Base-by-base conservation (phyloP, 306 rosid species). In the Prunus davidiana region DNA sequence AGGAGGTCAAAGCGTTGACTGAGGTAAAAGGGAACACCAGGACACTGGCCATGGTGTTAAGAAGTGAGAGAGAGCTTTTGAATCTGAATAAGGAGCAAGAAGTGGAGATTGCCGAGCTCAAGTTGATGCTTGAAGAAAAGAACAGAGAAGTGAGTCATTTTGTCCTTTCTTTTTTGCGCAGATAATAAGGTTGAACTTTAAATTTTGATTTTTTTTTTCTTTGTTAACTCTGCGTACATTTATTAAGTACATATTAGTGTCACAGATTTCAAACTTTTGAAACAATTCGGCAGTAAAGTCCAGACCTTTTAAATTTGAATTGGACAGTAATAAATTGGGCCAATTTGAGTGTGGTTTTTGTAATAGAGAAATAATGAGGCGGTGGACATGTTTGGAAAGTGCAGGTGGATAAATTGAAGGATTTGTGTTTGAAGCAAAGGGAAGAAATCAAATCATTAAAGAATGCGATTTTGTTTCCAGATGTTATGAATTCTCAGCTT, bases 31-130 rank as follows among this genome's bases (percentile, higher is more conserved):
- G 78, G 51, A 95, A 95, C 73, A 90, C 99, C 3, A 92, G 99
- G 82, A 92, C 99, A 0, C 79, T 95, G 68, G 96, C 97, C 1
- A 92, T 90, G 99, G 97, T 92, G 78, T 74, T 92, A 61, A 83
- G 99, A 69, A 95, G 99, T 51, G 99, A 95, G 88, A 85, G 99
- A 76, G 98, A 95, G 89, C 98, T 95, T 57, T 82, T 95, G 67
- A 76, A 70, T 79, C 22, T 76, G 64, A 89, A 87, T 50, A 95
- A 95, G 87, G 96, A 89, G 2, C 96, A 88, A 20, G 92, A 89
- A 12, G 50, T 34, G 34, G 91, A 90, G 78, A 88, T 92, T 58
- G 32, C 87, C 1, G 82, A 81, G 69, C 92, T 95, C 38, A 92
- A 89, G 64, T 61, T 76, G 38, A 20, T 79, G 79, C 90, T 95